Conservation (phyloP, 2,329 filamentous ascomycete genomes). For the Fusarium lyarnte region DNA sequence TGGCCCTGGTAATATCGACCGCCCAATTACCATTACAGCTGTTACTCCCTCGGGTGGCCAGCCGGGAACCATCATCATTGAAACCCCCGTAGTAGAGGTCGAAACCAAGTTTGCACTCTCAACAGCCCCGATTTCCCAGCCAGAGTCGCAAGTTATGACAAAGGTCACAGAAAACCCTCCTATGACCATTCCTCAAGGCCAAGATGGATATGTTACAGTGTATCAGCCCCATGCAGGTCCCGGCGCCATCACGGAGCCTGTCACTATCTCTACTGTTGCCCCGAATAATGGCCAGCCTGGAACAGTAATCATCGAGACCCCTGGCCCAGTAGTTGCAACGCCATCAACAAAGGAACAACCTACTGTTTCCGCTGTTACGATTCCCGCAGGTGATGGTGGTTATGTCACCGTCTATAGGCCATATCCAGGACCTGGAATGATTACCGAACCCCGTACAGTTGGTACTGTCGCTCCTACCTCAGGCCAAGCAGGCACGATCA, state of each 20-base stretch:
- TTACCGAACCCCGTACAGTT: slow-evolving; percentile 17
- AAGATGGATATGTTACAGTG: slow-evolving; percentile 22
- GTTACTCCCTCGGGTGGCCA: slow-evolving; percentile 4
- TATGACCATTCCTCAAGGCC: slow-evolving; percentile 15
- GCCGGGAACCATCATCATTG: slow-evolving; percentile 25
- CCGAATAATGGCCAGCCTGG: slow-evolving; percentile 18
- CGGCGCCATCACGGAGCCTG: slow-evolving; percentile 16
- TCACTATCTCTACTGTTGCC: slow-evolving; percentile 18
- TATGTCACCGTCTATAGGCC: slow-evolving; percentile 25
- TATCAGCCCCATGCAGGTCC: slow-evolving; percentile 17
- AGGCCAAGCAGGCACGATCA: slow-evolving; percentile 11
- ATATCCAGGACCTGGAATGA: slow-evolving; percentile 15
- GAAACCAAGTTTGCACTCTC: slow-evolving; percentile 21
- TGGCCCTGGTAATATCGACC: slow-evolving; percentile 20
- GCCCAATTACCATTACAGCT: slow-evolving; percentile 19
- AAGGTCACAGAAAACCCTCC: background rate
- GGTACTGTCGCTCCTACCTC: slow-evolving; percentile 2
- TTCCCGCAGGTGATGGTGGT: slow-evolving; percentile 3
- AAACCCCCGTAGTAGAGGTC: slow-evolving; percentile 7
- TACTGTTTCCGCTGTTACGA: slow-evolving; percentile 1
- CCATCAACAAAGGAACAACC: background rate
- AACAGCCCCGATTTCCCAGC: background rate
- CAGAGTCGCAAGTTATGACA: background rate
- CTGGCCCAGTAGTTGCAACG: background rate
- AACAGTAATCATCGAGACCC: slow-evolving; percentile 24